Percentiles rank a stretch among this genome's conserved stretches.
Evolutionary conservation across 2,329 filamentous ascomycete genomes (phyloP).

Genomic region (Claviceps capensis): DNA sequence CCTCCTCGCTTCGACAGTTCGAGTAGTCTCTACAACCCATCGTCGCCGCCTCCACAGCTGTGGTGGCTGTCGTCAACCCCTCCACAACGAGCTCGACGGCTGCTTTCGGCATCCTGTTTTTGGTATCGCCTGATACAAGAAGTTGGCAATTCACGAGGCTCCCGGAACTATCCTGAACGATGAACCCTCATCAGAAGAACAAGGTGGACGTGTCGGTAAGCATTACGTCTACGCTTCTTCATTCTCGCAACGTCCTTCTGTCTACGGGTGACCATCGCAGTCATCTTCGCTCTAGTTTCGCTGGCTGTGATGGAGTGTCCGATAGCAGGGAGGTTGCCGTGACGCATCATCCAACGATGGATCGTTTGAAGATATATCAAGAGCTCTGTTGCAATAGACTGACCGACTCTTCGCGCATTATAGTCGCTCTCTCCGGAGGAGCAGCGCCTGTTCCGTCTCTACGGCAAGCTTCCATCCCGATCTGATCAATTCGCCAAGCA

Average conservation of each 20-base stretch:
- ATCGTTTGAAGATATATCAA: neutral
- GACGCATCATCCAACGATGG: neutral
- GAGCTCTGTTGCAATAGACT: neutral
- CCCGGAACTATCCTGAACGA: conserved; percentile 24
- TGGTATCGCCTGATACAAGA: neutral
- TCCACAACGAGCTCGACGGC: neutral
- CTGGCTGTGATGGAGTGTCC: neutral
- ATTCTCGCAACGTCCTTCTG: neutral
- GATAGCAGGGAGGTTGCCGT: neutral
- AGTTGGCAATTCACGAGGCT: neutral
- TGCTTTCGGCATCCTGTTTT: neutral
- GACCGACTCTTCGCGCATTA: neutral
- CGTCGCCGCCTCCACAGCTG: neutral
- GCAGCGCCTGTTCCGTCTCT: conserved; percentile 90
- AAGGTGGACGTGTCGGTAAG: conserved; percentile 92
- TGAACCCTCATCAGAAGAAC: conserved; percentile 98
- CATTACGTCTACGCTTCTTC: conserved; percentile 12
- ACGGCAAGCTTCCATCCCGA: conserved; percentile 94
- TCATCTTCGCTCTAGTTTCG: neutral
- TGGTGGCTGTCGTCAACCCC: neutral
- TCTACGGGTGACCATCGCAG: neutral
- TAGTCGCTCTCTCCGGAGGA: conserved; percentile 89
- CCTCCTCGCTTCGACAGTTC: neutral
- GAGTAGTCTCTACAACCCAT: neutral
- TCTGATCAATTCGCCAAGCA: conserved; percentile 97